Evolutionary conservation across 495 filamentous ascomycete species (phyloP).

Genomic region (Aspergillus funiculosus): DNA sequence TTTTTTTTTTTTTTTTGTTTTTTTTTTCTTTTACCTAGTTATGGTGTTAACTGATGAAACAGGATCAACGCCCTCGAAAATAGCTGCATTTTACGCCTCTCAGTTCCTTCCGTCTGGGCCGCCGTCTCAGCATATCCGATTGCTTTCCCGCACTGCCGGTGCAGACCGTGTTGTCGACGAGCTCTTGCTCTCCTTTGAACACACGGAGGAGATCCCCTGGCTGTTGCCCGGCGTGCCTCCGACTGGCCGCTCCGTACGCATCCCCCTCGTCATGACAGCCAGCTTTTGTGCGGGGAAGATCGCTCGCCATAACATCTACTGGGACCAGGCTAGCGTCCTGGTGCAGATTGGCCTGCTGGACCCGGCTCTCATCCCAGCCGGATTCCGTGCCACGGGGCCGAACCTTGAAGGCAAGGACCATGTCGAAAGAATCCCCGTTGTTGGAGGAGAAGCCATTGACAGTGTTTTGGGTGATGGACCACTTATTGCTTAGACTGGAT

Average conservation of each 20-base stretch:
- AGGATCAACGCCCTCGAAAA: constrained; percentile 23
- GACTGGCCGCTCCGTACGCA: constrained; percentile 57
- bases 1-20: not conserved
- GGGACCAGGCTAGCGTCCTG: constrained; percentile 79
- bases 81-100: constrained; percentile 62
- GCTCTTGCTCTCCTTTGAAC: constrained; percentile 55
- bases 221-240: constrained; percentile 68
- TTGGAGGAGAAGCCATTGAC: constrained; percentile 18
- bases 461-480: not conserved
- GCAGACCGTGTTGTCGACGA: constrained; percentile 56
- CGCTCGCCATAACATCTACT: constrained; percentile 72
- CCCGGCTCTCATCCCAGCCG: constrained; percentile 45
- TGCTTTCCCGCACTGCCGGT: constrained; percentile 64
- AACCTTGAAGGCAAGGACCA: constrained; percentile 19
- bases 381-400: constrained; percentile 29
- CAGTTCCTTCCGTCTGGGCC: constrained; percentile 69
- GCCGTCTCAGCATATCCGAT: constrained; percentile 54
- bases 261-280: constrained; percentile 66
- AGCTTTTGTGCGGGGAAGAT: constrained; percentile 67
- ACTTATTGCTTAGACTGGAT: too few species aligned
- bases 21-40: not conserved
- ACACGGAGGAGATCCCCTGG: constrained; percentile 70
- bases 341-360: constrained; percentile 70
- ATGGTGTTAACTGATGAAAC: not conserved
- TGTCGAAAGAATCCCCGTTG: constrained; percentile 24